Evolutionary conservation across 371 early-diverging fungal species (phyloP), one percentile per base, ranked within the genome.

Genomic region (Catenaria anguillulae): DNA sequence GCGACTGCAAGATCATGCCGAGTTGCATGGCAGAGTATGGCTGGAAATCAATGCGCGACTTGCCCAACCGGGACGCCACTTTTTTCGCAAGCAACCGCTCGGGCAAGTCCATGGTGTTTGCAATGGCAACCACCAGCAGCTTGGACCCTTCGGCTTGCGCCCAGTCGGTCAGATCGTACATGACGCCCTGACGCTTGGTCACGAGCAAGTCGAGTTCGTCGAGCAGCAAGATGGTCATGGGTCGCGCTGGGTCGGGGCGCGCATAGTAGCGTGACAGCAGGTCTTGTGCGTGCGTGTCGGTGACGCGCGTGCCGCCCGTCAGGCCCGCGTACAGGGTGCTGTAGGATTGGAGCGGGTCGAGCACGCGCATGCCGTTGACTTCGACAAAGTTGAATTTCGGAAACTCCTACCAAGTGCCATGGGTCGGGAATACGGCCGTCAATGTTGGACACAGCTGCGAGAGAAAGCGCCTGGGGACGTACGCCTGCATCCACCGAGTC

Each of bases 81-180:
- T 92, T 92, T 67, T 90, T 88, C n/a, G 83, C 78, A 55, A 95
- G 80, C 74, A 90, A 79, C 56, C 93, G 82, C 67, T 98, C 98
- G 0, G 98, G 98, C 33, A 99, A 74, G 70, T 98, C 96, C 90
- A 99, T 96, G 0, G 98, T 98, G 68, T 99, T 99, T 33, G 99
- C 98, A 55, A 99, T 88, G 0, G 96, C 93, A 26, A 99, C 78
- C 0, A 99, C 87, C 62, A 97, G 83, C 21, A 98, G 71, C 55
- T 84, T 75, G 4, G 93, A 88, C 59, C 85, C 73, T 2, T 82
- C 77, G 54, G 84, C 75, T 62, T 86, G 90, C 1, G 98, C 95
- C 91, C 98, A 93, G 62, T 98, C 94, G 65, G 97, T 92, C 67
- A 99, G 89, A 69, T 97, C 96, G 77, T 98, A 98, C 78, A 98